Evolutionary conservation across 805 yeast genomes (phyloP).

Genomic region (Yarrowia osloensis): DNA sequence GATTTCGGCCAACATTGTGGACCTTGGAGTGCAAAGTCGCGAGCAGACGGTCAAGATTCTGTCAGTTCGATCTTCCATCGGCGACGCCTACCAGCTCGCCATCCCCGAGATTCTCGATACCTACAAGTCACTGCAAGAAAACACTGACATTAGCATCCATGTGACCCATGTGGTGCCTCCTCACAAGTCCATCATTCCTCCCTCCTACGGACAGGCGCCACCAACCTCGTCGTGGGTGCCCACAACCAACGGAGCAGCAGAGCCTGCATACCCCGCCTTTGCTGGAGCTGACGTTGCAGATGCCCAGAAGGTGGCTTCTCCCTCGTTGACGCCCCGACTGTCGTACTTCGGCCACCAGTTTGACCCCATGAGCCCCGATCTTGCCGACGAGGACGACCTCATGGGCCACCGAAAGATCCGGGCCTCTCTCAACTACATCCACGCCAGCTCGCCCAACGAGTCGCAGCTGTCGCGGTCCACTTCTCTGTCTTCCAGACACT

Average conservation of each 20-base stretch:
- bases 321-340: constrained; percentile 1
- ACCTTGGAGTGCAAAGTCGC: neutral
- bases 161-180: constrained; percentile 35
- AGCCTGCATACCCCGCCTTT: neutral
- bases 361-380: constrained; percentile 12
- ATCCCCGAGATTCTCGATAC: constrained; percentile 33
- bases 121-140: neutral
- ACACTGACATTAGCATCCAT: constrained; percentile 30
- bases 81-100: constrained; percentile 30
- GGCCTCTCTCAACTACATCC: constrained; percentile 6
- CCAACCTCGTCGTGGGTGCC: constrained; percentile 1
- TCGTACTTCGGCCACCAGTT: constrained; percentile 12
- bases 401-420: constrained; percentile 17
- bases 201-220: neutral
- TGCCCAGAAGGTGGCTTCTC: constrained; percentile 2
- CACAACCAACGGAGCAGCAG: neutral
- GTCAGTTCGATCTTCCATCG: constrained; percentile 34
- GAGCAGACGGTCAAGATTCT: constrained; percentile 32
- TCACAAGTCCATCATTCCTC: constrained; percentile 30
- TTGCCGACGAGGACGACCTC: neutral
- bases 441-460: neutral
- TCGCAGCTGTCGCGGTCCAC: neutral
- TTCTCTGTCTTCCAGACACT: constrained; percentile 8
- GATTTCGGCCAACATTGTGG: neutral
- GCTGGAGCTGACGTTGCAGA: neutral